These are phyloP conservation scores for Trichoderma parareesei DNA, from an alignment of 495 filamentous ascomycete species.

Conservation along the genomic window DNA sequence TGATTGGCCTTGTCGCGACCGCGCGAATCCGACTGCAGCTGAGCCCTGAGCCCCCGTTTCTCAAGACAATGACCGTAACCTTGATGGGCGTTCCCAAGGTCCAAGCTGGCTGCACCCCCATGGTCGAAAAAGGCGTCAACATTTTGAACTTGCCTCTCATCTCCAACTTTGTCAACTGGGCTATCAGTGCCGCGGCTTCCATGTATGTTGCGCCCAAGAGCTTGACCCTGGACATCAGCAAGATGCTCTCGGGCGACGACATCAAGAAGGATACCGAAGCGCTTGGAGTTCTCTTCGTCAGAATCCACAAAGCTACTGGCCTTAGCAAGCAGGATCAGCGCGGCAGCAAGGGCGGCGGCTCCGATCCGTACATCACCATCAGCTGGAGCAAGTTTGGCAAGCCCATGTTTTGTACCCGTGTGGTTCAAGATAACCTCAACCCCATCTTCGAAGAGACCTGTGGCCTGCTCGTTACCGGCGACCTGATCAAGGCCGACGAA, in stretches of 20 bases:
- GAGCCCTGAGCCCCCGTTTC: conserved; percentile 80
- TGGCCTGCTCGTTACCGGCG: conserved; percentile 76
- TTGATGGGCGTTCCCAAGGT: conserved; percentile 89
- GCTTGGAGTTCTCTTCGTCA: conserved; percentile 80
- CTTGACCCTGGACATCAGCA: conserved; percentile 83
- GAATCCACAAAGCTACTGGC: conserved; percentile 78
- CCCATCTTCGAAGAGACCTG: conserved; percentile 87
- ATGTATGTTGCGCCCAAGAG: conserved; percentile 97
- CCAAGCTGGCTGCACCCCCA: conserved; percentile 81
- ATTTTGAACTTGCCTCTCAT: conserved; percentile 87
- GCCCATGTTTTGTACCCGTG: conserved; percentile 93
- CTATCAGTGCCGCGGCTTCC: conserved; percentile 75
- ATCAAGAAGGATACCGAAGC: conserved; percentile 83
- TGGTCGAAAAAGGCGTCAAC: conserved; percentile 82
- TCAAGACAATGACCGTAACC: conserved; percentile 87
- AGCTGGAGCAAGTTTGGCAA: conserved; percentile 80
- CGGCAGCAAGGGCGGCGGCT: conserved; percentile 79
- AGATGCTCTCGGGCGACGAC: conserved; percentile 82
- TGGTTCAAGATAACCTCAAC: conserved; percentile 91
- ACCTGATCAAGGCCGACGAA: conserved; percentile 87
- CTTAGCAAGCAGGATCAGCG: conserved; percentile 86
- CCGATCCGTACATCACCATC: conserved; percentile 81
- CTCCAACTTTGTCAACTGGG: conserved; percentile 93
- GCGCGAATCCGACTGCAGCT: conserved; percentile 74
- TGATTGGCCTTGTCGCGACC: conserved; percentile 79